A percentile compares a stretch with the other conserved stretches of the same genome.
phyloP scores from a whole-genome alignment of 768 basidiomycete genomes.

The Mycena metata region DNA sequence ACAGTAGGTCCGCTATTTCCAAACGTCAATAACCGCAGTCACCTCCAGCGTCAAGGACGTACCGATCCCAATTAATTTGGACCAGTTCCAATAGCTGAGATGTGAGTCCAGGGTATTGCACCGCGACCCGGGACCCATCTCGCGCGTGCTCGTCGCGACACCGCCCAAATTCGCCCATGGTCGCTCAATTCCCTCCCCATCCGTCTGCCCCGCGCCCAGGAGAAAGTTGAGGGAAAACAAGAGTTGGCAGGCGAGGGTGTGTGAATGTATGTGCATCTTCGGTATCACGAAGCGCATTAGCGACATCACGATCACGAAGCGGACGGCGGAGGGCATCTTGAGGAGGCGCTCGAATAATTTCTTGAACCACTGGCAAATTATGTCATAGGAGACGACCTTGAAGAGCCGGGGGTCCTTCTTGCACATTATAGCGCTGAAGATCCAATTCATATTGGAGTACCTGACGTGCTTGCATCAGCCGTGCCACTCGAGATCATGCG shows the following conservation, averaged over 20 bases:
- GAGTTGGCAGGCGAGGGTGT: constrained; percentile 41
- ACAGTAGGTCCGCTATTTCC: neutral
- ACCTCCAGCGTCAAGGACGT: neutral
- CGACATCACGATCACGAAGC: neutral
- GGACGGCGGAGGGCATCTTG: constrained; percentile 19
- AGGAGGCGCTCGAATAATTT: constrained; percentile 40
- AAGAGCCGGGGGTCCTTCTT: neutral
- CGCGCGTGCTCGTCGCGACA: constrained; percentile 44
- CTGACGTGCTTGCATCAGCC: too few species aligned
- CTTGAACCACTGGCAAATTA: constrained; percentile 48
- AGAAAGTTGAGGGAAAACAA: constrained; percentile 43
- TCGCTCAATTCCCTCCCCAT: too few species aligned
- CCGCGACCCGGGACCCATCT: constrained; percentile 50
- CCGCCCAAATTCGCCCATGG: too few species aligned
- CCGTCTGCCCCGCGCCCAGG: too few species aligned
- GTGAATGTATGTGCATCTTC: constrained; percentile 38
- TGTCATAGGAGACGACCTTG: constrained; percentile 47
- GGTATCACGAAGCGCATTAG: too few species aligned
- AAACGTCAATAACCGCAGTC: neutral
- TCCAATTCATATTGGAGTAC: constrained; percentile 52
- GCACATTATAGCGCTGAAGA: constrained; percentile 34
- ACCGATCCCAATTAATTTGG: constrained; percentile 44
- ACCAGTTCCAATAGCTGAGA: too few species aligned
- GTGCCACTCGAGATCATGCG: too few species aligned
- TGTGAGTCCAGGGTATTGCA: constrained; percentile 45